Base-by-base conservation (phyloP, 2,329 filamentous ascomycete genomes). In the Xylariomycetidae sp. region DNA sequence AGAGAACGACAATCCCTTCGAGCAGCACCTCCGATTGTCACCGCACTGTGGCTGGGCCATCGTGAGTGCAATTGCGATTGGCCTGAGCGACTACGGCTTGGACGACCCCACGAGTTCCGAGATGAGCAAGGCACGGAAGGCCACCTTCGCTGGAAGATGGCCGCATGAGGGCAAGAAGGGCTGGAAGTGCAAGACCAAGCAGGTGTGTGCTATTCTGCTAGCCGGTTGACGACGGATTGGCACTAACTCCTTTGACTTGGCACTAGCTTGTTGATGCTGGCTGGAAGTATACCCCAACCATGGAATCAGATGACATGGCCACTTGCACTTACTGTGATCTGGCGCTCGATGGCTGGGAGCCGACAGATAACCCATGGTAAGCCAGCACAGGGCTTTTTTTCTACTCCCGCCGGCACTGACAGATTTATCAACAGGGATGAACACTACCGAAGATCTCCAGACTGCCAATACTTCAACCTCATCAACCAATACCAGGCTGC, bases 271-370 rank as follows among this genome's bases (percentile, higher is more conserved):
- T 86, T 20, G 85, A 90, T 45, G 85, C 87, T 18, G 92, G 92
- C 9, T 98, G 90, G 89, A 88, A 84, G 54, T 95, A 89, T 61
- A 93, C 88, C 16, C 89, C 92, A 0, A 85, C 78, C 5, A 64
- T 76, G 26, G 87, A 90, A 26, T 86, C 80, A 10, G 82, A 92
- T 44, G 92, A 98, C 58, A 85, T 90, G 64, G 85, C 86, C 8
- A 92, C 84, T 9, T 98, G 92, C 56, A 74, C 85, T 18, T 95
- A 96, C 61, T 98, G 92, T 64, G 78, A 84, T 37, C 64, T 96
- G 12, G 87, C 83, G 9, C 72, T 98, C 9, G 90, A 96, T 58
- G 88, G 88, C 6, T 98, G 93, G 92, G 92, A 96, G 54, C 82
- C 83, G 2, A 80, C 82, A 38, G 92, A 98, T 57, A 86, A 94